Percentiles rank a stretch among this genome's conserved stretches.
These are phyloP conservation scores for Metschnikowia aberdeeniae DNA, from an alignment of 805 yeast species.

Conservation along the genomic window DNA sequence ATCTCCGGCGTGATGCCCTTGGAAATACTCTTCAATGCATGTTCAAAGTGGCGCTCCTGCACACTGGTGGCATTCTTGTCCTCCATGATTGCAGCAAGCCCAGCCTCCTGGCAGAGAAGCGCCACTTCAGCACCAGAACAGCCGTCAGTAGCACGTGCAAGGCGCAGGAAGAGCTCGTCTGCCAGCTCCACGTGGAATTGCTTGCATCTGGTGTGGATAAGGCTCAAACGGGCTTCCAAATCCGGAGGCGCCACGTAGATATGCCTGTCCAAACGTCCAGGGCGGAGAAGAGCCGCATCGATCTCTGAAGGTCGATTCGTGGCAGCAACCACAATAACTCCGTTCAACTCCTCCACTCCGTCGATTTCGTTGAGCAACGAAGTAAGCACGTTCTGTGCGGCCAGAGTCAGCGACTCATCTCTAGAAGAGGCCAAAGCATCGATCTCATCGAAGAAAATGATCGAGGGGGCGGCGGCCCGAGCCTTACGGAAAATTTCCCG, in stretches of 20 bases:
- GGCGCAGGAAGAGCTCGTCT: conserved; percentile 42
- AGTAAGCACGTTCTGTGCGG: conserved; percentile 81
- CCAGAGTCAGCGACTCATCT: conserved; percentile 58
- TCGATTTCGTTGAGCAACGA: conserved; percentile 92
- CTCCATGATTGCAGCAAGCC: conserved; percentile 89
- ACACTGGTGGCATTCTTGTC: conserved; percentile 52
- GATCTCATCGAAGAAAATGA: conserved; percentile 93
- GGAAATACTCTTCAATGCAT: conserved; percentile 64
- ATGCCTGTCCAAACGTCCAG: conserved; percentile 93
- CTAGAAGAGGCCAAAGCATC: conserved; percentile 87
- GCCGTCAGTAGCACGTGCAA: conserved; percentile 73
- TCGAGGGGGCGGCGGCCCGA: conserved; percentile 89
- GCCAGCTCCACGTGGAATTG: conserved; percentile 51
- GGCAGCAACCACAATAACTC: conserved; percentile 93
- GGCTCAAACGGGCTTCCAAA: conserved; percentile 70
- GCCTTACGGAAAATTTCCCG: conserved; percentile 92
- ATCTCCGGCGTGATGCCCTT: conserved; percentile 82
- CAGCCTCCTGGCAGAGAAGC: conserved; percentile 90
- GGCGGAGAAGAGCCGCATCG: conserved; percentile 89
- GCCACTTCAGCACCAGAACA: conserved; percentile 98
- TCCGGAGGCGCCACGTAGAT: conserved; percentile 94
- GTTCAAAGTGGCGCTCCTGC: conserved; percentile 60
- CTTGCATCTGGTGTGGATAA: conserved; percentile 62
- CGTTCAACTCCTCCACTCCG: conserved; percentile 92
- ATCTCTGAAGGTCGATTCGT: conserved; percentile 93